Base-by-base conservation (phyloP, 2,329 filamentous ascomycete species). In the Hirsutella minnesotensis region DNA sequence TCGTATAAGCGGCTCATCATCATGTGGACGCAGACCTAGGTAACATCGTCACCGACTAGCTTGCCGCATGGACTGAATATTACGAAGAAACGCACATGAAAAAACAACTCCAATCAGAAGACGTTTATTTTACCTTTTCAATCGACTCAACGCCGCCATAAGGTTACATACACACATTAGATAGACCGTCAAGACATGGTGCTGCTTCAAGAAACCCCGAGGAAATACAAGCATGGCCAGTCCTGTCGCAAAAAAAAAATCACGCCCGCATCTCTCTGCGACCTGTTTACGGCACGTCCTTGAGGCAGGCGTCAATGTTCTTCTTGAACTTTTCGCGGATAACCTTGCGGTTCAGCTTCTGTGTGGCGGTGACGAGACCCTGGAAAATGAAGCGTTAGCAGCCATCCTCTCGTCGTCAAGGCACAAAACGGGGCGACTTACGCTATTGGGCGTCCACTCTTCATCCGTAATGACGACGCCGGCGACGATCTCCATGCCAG, bases 381-480 rank as follows among this genome's bases (percentile, higher is more conserved):
- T 78, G 36, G 5, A 12, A 29, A 24, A 24, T 9, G 29, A 19
- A 8, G 22, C 29, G 38, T 39, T 13, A 39, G 38, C 10, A 19
- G 12, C 7, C 3, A 29, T 15, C 3, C 9, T 21, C 18, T 4
- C 36, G 18, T 12, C 5, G 15, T n/a, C n/a, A 12, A 12, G 20
- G 18, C 7, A 9, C 15, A 15, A 19, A 38, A 20, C 13, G 9
- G 21, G 18, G 10, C 36, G 45, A 75, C 84, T 80, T 69, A 90
- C 86, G 58, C 81, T 92, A 46, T 79, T 74, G 42, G 87, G 84
- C 43, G 83, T 90, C 87, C 87, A 94, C 62, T 94, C 87, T 57
- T 90, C 86, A 50, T 90, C 84, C 0, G 81, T 79, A 44, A 94
- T 61, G 21, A 90, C 83, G 18, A 90, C 80, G 40, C 81, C 85